These are phyloP conservation scores for Kwoniella pini DNA, from an alignment of 768 basidiomycete genomes.

Conservation along the genomic window DNA sequence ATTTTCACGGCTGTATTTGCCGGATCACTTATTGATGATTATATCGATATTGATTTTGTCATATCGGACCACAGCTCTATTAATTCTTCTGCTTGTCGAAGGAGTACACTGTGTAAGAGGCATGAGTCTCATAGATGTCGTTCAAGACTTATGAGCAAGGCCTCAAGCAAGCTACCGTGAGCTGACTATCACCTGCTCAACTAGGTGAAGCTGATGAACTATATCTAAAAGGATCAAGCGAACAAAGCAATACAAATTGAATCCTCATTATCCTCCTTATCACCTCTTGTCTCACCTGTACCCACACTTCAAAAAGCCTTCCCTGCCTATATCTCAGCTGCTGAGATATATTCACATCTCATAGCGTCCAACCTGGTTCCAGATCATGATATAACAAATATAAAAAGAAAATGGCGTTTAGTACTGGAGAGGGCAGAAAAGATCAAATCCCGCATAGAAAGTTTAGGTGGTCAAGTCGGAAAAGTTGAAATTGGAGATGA, in stretches of 20 bases:
- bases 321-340: constrained; percentile 43
- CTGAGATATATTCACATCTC: constrained; percentile 43
- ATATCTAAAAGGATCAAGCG: constrained; percentile 43
- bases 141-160: constrained; percentile 41
- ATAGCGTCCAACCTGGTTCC: constrained; percentile 34
- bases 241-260: constrained; percentile 37
- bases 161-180: constrained; percentile 39
- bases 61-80: neutral
- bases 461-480: constrained; percentile 42
- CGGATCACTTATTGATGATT: constrained; percentile 1
- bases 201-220: no score
- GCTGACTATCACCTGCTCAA: neutral
- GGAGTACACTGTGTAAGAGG: no score
- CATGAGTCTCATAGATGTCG: constrained; percentile 10
- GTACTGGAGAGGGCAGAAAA: constrained; percentile 52
- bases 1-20: neutral
- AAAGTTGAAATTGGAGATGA: constrained; percentile 31
- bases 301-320: constrained; percentile 43
- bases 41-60: neutral
- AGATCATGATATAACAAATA: constrained; percentile 10
- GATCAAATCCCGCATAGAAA: constrained; percentile 43
- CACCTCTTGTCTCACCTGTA: constrained; percentile 33
- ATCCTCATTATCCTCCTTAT: constrained; percentile 33
- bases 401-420: constrained; percentile 50
- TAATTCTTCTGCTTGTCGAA: no score